Percentiles rank a stretch among this genome's conserved stretches.
Evolutionary conservation across 345 rosid species (phyloP).

Genomic region (Eucalyptus cloeziana): DNA sequence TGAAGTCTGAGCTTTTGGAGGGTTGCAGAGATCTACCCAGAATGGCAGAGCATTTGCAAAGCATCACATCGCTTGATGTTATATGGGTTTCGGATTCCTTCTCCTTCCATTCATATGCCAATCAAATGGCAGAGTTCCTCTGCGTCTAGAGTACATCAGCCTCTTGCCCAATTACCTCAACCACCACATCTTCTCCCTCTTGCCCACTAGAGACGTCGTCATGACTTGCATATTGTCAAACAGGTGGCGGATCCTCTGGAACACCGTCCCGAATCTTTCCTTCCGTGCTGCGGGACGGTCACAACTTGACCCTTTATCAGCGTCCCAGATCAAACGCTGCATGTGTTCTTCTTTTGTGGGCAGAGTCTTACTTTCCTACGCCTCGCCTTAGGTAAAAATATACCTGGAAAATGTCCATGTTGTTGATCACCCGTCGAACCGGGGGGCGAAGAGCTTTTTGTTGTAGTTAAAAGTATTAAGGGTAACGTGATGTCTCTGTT

Average conservation of each 20-base stretch:
- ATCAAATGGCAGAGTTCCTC: neutral
- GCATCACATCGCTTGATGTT: neutral
- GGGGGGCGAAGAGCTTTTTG: neutral
- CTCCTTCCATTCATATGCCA: neutral
- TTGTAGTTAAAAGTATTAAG: neutral
- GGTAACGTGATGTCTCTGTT: neutral
- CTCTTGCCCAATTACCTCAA: neutral
- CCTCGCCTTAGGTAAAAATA: neutral
- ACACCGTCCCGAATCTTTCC: too few species aligned
- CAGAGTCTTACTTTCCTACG: neutral
- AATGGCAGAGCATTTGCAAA: neutral
- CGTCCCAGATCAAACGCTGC: neutral
- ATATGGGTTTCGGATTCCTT: neutral
- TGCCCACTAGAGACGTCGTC: accelerated
- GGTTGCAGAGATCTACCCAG: neutral
- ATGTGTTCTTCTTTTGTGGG: neutral
- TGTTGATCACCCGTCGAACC: too few species aligned
- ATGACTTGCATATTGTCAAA: too few species aligned
- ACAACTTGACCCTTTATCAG: neutral
- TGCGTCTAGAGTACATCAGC: too few species aligned
- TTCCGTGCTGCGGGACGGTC: too few species aligned
- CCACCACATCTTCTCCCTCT: neutral
- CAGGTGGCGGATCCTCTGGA: too few species aligned
- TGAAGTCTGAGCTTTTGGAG: neutral
- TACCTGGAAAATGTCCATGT: neutral